These are phyloP conservation scores for Fusarium verticillioides DNA, from an alignment of 2,329 filamentous ascomycete species.

Conservation along the genomic window DNA sequence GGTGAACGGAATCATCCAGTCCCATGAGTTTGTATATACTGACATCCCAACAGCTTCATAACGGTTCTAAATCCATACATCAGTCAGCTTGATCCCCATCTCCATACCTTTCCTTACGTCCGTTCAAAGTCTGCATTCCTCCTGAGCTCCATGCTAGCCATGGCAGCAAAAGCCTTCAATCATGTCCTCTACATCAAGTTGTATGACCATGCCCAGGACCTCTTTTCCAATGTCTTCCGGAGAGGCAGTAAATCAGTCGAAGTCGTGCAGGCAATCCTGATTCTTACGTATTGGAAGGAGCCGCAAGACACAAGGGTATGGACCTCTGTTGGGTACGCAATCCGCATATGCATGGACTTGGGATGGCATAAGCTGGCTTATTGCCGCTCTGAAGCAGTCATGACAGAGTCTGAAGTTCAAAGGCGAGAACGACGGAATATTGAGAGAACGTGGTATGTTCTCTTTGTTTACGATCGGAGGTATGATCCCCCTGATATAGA, in stretches of 20 bases:
- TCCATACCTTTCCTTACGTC: neutral
- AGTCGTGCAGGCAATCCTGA: neutral
- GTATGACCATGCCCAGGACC: neutral
- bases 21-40: fast-evolving
- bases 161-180: neutral
- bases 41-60: neutral
- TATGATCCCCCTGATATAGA: neutral
- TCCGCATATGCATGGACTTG: neutral
- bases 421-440: neutral
- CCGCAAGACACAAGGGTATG: neutral
- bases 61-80: neutral
- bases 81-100: neutral
- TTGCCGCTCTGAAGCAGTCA: too few relatives aligned
- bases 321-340: neutral
- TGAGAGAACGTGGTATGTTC: neutral
- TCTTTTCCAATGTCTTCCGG: neutral
- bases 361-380: neutral
- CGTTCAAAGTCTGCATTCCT: neutral
- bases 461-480: neutral
- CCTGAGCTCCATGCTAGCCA: neutral
- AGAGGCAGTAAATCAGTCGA: neutral
- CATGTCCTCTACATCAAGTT: neutral
- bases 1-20: fast-evolving
- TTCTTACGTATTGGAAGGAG: neutral
- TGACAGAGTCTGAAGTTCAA: neutral